Conservation (phyloP, 1,139 yeast genomes). For the Tardiomyces digboiensis region DNA sequence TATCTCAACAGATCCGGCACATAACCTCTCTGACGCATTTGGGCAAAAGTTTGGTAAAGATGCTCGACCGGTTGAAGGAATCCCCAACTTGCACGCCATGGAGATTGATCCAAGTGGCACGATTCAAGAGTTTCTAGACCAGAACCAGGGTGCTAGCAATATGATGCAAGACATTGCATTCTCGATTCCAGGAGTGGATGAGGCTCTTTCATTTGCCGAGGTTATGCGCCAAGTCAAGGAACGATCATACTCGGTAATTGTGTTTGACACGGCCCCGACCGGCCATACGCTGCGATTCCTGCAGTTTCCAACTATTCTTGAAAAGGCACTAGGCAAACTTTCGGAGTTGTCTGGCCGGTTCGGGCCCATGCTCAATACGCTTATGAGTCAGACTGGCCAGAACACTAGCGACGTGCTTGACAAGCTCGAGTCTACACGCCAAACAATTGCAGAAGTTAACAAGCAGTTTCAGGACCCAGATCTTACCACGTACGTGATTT, state of each 20-base stretch:
- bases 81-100: conserved; percentile 87
- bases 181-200: conserved; percentile 96
- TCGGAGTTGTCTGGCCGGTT: conserved; percentile 77
- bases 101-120: conserved; percentile 97
- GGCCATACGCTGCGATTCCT: conserved; percentile 94
- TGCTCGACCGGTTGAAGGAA: conserved; percentile 87
- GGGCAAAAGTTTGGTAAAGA: conserved; percentile 98
- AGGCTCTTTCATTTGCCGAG: conserved; percentile 95
- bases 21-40: conserved; percentile 92
- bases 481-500: conserved; percentile 60
- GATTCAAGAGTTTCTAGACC: conserved; percentile 76
- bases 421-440: conserved; percentile 76
- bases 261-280: conserved; percentile 97
- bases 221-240: conserved; percentile 92
- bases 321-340: conserved; percentile 77
- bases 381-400: conserved; percentile 50
- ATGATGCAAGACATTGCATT: conserved; percentile 91
- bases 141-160: conserved; percentile 20
- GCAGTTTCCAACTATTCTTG: conserved; percentile 87
- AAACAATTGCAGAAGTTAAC: conserved; percentile 78
- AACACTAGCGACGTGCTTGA: conserved; percentile 72
- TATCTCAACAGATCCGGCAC: conserved; percentile 98
- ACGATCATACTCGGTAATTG: conserved; percentile 79
- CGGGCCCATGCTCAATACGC: conserved; percentile 81
- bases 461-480: conserved; percentile 95